A percentile compares a stretch with the other conserved stretches of the same genome.
These are phyloP conservation scores for Epichloe elymi DNA, from an alignment of 2,329 filamentous ascomycete genomes.

Conservation along the genomic window DNA sequence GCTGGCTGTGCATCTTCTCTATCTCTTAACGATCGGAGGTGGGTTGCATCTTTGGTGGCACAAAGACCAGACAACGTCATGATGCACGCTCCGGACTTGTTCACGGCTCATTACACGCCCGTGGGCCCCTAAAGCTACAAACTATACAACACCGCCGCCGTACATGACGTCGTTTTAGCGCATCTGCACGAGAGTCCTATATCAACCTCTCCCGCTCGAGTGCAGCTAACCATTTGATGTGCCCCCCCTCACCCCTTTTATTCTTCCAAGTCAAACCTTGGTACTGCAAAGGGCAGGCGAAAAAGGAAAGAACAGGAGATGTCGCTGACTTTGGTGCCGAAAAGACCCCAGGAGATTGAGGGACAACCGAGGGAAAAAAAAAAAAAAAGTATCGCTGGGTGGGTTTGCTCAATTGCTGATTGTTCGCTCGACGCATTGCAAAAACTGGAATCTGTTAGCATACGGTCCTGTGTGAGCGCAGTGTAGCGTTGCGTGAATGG, in stretches of 20 bases:
- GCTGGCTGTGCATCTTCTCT: no score
- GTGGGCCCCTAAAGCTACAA: not conserved
- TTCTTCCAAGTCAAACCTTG: no score
- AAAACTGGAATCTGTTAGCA: conserved; percentile 6
- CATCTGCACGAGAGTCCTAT: not conserved
- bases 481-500: not conserved
- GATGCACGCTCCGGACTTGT: no score
- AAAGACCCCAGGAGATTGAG: not conserved
- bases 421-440: conserved; percentile 11
- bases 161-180: not conserved
- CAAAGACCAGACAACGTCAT: no score
- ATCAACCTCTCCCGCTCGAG: no score
- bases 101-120: no score
- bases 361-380: not conserved
- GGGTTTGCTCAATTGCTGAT: conserved; percentile 2
- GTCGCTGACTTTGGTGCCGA: no score
- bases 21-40: no score
- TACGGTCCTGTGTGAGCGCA: not conserved
- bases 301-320: not conserved
- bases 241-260: no score
- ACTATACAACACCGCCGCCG: not conserved
- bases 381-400: not conserved
- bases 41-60: no score
- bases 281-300: not conserved
- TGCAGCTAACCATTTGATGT: no score